These are phyloP conservation scores for Lineolata rhizophorae DNA, from an alignment of 495 filamentous ascomycete genomes.

Conservation along the genomic window DNA sequence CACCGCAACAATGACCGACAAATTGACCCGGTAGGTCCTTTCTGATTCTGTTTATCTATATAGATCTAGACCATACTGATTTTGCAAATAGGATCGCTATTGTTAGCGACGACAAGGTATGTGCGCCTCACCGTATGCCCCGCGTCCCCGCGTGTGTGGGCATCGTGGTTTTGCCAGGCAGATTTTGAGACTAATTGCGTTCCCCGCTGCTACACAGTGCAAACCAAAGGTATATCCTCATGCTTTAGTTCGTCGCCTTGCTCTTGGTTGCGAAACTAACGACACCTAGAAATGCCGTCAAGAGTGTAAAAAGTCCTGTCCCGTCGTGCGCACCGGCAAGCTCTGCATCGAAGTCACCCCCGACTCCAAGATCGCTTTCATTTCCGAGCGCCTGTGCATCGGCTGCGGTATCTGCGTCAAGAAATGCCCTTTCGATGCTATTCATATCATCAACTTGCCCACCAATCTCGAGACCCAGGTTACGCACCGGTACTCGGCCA, in stretches of 20 bases:
- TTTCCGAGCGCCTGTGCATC: conserved; percentile 84
- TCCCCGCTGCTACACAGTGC: conserved; percentile 33
- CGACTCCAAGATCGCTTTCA: conserved; percentile 90
- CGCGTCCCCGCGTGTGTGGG: conserved; percentile 16
- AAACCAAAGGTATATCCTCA: conserved; percentile 64
- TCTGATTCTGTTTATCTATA: no score
- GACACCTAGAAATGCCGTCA: conserved; percentile 92
- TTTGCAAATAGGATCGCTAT: conserved; percentile 99
- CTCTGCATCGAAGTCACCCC: conserved; percentile 86
- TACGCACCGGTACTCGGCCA: conserved; percentile 94
- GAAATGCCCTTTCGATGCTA: conserved; percentile 97
- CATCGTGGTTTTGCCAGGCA: no score
- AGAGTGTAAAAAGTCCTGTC: conserved; percentile 98
- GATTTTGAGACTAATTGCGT: no score
- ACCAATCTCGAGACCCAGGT: conserved; percentile 96
- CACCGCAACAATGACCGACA: conserved; percentile 61
- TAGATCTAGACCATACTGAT: no score
- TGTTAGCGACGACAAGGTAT: conserved; percentile 88
- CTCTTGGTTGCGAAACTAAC: no score
- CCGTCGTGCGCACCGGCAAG: conserved; percentile 93
- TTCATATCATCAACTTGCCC: conserved; percentile 97
- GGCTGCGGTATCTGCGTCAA: conserved; percentile 99
- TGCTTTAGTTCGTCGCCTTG: no score
- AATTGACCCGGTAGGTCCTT: conserved; percentile 41
- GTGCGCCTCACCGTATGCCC: conserved; percentile 17